A percentile compares a stretch with the other conserved stretches of the same genome.
These are phyloP conservation scores for Citrus mangshanensis DNA, from an alignment of 345 rosid species.

Conservation along the genomic window DNA sequence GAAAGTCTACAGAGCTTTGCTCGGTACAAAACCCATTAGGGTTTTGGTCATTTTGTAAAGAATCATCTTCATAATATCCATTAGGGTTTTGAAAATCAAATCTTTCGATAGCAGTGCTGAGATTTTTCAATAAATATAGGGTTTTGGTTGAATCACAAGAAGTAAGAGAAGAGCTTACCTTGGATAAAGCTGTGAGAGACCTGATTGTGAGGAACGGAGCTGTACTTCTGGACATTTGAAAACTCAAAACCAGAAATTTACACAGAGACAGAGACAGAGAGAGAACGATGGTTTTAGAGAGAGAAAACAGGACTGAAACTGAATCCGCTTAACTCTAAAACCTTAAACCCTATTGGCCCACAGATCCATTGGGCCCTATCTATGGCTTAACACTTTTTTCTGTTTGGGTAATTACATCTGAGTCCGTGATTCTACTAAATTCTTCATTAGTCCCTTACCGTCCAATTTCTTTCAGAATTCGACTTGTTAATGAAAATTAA, in stretches of 20 bases:
- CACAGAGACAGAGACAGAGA: not conserved
- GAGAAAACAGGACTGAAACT: not conserved
- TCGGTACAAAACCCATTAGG: conserved; percentile 10
- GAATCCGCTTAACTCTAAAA: not conserved
- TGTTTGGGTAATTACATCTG: too few species aligned
- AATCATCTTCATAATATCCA: conserved; percentile 13
- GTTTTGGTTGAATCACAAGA: conserved; percentile 22
- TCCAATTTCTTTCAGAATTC: too few species aligned
- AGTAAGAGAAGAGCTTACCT: conserved; percentile 27
- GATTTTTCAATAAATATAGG: conserved; percentile 20
- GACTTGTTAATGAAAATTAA: too few species aligned
- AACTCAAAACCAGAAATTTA: not conserved
- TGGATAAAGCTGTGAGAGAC: conserved; percentile 24
- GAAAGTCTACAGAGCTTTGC: conserved; percentile 17
- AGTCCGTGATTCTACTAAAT: too few species aligned
- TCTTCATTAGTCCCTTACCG: too few species aligned
- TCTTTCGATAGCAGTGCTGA: conserved; percentile 51
- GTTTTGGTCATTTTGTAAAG: conserved; percentile 13
- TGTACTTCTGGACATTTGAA: conserved; percentile 43
- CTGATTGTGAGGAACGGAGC: conserved; percentile 24
- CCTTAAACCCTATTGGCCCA: not conserved
- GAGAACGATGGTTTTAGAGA: not conserved
- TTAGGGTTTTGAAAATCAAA: conserved; percentile 30
- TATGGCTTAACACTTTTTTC: too few species aligned
- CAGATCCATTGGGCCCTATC: not conserved